Conservation (phyloP, 305 asterid genomes). For the Fraxinus ornus region DNA sequence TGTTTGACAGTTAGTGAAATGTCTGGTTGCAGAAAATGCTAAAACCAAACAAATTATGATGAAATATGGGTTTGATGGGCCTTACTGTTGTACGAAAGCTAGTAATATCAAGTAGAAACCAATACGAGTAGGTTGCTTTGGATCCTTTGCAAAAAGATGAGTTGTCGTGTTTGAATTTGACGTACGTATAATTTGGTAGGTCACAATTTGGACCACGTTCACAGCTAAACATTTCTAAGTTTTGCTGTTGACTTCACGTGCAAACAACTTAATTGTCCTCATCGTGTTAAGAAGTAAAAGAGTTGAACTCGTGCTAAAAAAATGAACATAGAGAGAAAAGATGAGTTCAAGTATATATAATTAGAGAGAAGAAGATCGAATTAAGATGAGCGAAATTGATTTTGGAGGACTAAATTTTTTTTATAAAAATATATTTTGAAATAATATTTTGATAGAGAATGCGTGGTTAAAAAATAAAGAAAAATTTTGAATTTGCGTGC, state of each 20-base stretch:
- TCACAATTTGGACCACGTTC: background rate
- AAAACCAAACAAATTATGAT: conserved; percentile 14
- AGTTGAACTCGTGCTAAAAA: background rate
- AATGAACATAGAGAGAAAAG: too few relatives aligned
- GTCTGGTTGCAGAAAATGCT: conserved; percentile 18
- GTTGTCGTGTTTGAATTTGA: background rate
- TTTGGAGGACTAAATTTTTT: background rate
- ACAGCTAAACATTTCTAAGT: background rate
- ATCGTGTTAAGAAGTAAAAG: background rate
- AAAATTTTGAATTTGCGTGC: too few relatives aligned
- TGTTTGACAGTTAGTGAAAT: conserved; percentile 18
- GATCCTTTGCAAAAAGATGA: conserved; percentile 17
- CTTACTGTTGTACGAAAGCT: conserved; percentile 11
- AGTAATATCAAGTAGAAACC: background rate
- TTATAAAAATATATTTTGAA: too few relatives aligned
- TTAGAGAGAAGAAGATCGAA: background rate
- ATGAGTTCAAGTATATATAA: too few relatives aligned
- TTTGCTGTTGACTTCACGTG: background rate
- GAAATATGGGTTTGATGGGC: conserved; percentile 18
- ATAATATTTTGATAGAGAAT: too few relatives aligned
- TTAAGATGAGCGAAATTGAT: background rate
- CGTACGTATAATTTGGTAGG: background rate
- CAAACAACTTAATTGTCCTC: background rate
- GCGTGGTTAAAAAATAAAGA: too few relatives aligned
- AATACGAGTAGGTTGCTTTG: conserved; percentile 20